Percentiles rank a stretch among this genome's conserved stretches.
These are phyloP conservation scores for Apiospora sp. DNA, from an alignment of 2,329 filamentous ascomycete genomes.

Conservation along the genomic window DNA sequence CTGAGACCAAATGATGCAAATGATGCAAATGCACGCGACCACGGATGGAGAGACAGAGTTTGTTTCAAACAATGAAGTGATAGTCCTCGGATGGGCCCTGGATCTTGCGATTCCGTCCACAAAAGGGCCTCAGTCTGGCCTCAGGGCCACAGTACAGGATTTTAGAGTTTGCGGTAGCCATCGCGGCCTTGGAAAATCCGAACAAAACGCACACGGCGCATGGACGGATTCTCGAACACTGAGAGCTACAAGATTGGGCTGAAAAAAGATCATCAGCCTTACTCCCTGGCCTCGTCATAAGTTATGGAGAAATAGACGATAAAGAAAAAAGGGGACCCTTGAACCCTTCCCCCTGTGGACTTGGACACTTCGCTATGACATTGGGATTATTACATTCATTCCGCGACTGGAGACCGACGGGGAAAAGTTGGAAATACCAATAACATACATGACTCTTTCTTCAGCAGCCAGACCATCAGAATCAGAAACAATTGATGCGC, in stretches of 20 bases:
- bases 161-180: neutral
- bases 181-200: neutral
- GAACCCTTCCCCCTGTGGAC: too few species aligned
- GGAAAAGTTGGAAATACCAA: neutral
- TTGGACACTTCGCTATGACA: neutral
- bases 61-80: slow-evolving; percentile 7
- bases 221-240: slow-evolving; percentile 13
- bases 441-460: slow-evolving; percentile 14
- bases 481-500: neutral
- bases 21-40: slow-evolving; percentile 1
- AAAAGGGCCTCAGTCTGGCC: neutral
- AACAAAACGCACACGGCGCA: neutral
- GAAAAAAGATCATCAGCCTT: neutral
- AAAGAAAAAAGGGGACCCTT: neutral
- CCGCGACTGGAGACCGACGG: neutral
- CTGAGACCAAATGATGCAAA: slow-evolving; percentile 15
- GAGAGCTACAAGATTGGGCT: neutral
- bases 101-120: neutral
- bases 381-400: neutral
- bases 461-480: too few species aligned
- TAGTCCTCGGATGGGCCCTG: slow-evolving; percentile 4
- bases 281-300: slow-evolving; percentile 2
- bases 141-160: neutral
- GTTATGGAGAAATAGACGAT: neutral
- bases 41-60: slow-evolving; percentile 5